Evolutionary conservation across 352 stramenopile species (phyloP).

Genomic region (Thraustotheca clavata): DNA sequence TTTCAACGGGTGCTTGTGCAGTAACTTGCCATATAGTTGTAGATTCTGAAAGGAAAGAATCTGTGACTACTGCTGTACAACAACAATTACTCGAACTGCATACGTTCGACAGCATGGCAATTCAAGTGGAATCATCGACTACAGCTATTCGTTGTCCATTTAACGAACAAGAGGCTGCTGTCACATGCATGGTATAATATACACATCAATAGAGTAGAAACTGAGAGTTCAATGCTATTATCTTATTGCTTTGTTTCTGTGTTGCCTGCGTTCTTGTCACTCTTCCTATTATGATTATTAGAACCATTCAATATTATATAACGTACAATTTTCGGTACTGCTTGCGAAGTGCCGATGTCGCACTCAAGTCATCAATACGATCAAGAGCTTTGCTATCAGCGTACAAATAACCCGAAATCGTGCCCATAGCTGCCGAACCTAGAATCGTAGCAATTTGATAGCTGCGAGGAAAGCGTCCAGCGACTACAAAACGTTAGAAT

Average conservation of each 20-base stretch:
- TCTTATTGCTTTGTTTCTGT: background rate
- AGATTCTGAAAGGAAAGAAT: background rate
- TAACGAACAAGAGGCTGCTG: conserved; percentile 1
- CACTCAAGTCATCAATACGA: conserved; percentile 65
- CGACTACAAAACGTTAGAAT: conserved; percentile 25
- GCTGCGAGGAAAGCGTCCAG: conserved; percentile 55
- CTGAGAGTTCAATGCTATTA: background rate
- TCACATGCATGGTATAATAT: background rate
- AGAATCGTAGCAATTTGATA: conserved; percentile 52
- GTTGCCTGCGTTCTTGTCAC: background rate
- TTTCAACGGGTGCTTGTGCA: conserved; percentile 83
- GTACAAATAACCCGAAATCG: conserved; percentile 50
- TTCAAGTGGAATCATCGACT: conserved; percentile 8
- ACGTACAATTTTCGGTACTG: conserved; percentile 72
- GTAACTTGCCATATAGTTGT: conserved; percentile 87
- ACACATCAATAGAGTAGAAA: background rate
- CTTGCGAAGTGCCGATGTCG: conserved; percentile 63
- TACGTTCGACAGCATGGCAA: conserved; percentile 8
- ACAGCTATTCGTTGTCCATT: conserved; percentile 6
- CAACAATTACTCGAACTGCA: background rate
- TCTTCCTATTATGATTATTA: background rate
- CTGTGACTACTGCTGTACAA: background rate
- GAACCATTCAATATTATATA: background rate
- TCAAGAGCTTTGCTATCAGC: conserved; percentile 63
- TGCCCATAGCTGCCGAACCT: conserved; percentile 51